These are phyloP conservation scores for Malassezia caprae DNA, from an alignment of 1,284 basidiomycete genomes.

Conservation along the genomic window DNA sequence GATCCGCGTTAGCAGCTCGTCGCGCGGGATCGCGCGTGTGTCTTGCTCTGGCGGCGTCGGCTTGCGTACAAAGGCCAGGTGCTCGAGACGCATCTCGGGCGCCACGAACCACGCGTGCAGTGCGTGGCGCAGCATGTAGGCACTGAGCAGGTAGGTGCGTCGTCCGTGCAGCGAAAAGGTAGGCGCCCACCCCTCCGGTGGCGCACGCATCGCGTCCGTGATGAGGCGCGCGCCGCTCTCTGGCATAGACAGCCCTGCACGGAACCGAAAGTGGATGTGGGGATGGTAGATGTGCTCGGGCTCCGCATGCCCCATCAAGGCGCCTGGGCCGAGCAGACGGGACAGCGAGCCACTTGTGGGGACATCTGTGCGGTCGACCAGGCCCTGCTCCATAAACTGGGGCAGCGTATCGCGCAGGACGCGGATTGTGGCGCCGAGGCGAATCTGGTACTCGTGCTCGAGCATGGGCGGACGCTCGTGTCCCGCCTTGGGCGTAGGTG, in stretches of 20 bases:
- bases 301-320: neutral
- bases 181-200: conserved; percentile 1
- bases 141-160: conserved; percentile 8
- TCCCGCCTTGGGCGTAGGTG: neutral
- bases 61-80: conserved; percentile 1
- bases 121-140: conserved; percentile 4
- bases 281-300: conserved; percentile 7
- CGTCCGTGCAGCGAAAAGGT: conserved; percentile 12
- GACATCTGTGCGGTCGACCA: conserved; percentile 1
- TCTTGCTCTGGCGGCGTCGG: neutral
- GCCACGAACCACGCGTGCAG: conserved; percentile 3
- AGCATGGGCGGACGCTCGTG: neutral
- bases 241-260: neutral
- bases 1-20: conserved; percentile 30
- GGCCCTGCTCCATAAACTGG: conserved; percentile 11
- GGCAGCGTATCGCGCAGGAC: conserved; percentile 14
- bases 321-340: neutral
- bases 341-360: neutral
- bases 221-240: neutral
- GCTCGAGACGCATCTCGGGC: conserved; percentile 1
- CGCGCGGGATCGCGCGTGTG: conserved; percentile 3
- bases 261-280: conserved; percentile 11
- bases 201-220: neutral
- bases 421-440: conserved; percentile 11
- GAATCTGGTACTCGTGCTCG: conserved; percentile 18